These are phyloP conservation scores for Nicotiana tabacum DNA, from an alignment of 257 asterid species.

Conservation along the genomic window DNA sequence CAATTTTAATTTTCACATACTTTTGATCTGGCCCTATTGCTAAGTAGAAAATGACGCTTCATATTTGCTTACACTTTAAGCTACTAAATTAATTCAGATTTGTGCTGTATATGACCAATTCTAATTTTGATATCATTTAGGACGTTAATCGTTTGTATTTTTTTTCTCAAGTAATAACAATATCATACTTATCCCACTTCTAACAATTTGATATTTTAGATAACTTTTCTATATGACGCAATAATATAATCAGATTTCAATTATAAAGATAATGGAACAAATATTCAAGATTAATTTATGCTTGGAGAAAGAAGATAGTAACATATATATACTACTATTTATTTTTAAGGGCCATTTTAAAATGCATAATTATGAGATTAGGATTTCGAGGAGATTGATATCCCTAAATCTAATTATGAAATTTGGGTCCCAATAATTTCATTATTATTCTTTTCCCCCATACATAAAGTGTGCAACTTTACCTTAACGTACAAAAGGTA, in stretches of 20 bases:
- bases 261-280: background rate
- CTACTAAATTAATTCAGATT: too few relatives aligned
- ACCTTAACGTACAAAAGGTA: conserved; percentile 21
- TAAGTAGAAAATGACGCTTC: background rate
- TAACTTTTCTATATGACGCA: background rate
- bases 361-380: conserved; percentile 7
- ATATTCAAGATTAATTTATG: background rate
- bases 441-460: background rate
- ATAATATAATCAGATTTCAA: background rate
- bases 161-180: background rate
- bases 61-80: too few relatives aligned
- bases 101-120: too few relatives aligned
- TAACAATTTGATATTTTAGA: background rate
- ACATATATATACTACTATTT: background rate
- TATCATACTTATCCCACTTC: background rate
- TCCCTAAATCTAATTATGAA: conserved; percentile 4
- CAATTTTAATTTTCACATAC: too few relatives aligned
- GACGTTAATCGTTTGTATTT: background rate
- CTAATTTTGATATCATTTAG: too few relatives aligned
- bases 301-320: background rate
- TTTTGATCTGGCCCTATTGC: background rate
- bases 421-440: conserved; percentile 8
- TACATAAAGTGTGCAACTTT: conserved; percentile 34
- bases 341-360: background rate
- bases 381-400: conserved; percentile 7